Base-by-base conservation (phyloP, 495 filamentous ascomycete genomes). In the Tetracladium marchalianum region DNA sequence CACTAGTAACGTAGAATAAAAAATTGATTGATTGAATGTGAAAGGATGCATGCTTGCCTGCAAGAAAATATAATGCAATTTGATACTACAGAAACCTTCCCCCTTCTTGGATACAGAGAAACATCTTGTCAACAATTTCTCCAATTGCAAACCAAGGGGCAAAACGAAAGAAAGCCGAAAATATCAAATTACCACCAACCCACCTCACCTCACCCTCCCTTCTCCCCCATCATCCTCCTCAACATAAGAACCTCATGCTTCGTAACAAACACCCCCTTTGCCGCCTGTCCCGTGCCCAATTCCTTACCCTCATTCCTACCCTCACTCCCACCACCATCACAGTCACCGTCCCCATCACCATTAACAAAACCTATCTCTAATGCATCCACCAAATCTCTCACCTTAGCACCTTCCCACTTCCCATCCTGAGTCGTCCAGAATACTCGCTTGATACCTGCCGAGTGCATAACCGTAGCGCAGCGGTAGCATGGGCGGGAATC, bases 401-500 rank as follows among this genome's bases (percentile, higher is more conserved):
- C 68, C 52, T 73, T 73, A 4, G 62, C 67, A 13, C 69, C 65
- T 52, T 74, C 70, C 72, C 70, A 74, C 27, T 57, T 51, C 0
- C 69, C 71, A 12, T 57, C 53, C 10, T 63, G 52, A 34, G 65
- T 72, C 9, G 70, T 74, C 72, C 71, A 75, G 47, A 74, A 74
- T 9, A 72, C 69, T 16, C 69, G 64, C 59, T 71, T 74, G 62
- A 76, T 71, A 15, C 71, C 72, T 1, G 66, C 72, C 6, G 62
- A 63, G 40, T 69, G 60, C 68, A 75, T 74, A 45, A 71, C 68
- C 1, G 49, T 58, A 22, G 74, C 65, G 44, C 71, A 76, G 9
- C 70, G 62, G 45, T 76, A 75, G 56, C 72, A 75, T 0, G 70
- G 72, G 9, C 64, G 57, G 12, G 71, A 75, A 10, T 61, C 53